phyloP scores from a whole-genome alignment of 352 stramenopile species.

The Pseudoperonospora humuli region DNA sequence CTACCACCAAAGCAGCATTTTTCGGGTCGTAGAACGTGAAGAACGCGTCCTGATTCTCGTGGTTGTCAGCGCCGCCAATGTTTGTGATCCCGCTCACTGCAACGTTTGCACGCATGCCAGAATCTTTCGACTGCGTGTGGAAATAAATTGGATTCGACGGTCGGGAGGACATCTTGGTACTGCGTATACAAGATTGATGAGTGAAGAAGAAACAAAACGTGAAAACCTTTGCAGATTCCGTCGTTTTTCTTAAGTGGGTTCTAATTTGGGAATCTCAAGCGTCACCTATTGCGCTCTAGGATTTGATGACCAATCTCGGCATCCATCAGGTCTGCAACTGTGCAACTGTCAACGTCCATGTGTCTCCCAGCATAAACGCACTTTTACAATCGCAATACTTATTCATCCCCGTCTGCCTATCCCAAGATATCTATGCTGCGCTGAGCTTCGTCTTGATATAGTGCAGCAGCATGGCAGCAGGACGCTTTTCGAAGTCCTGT shows the following conservation, averaged over 20 bases:
- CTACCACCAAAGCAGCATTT: slow-evolving; percentile 45
- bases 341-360: slow-evolving; percentile 1
- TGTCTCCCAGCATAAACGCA: background rate
- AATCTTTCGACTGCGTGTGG: slow-evolving; percentile 5
- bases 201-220: slow-evolving; percentile 2
- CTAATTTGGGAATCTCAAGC: background rate
- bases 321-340: background rate
- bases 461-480: slow-evolving; percentile 50
- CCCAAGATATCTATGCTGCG: slow-evolving; percentile 10
- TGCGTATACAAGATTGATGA: slow-evolving; percentile 6
- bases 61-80: slow-evolving; percentile 39
- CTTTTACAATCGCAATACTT: background rate
- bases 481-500: slow-evolving; percentile 53
- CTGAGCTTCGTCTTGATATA: slow-evolving; percentile 65
- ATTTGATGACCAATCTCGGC: slow-evolving; percentile 1
- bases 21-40: slow-evolving; percentile 50
- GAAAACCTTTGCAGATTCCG: background rate
- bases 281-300: background rate
- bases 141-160: slow-evolving; percentile 15
- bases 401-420: no score
- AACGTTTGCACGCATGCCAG: slow-evolving; percentile 8
- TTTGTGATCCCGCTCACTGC: slow-evolving; percentile 48
- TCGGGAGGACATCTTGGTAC: slow-evolving; percentile 9
- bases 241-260: slow-evolving; percentile 1
- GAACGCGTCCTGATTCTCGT: slow-evolving; percentile 86